Evolutionary conservation across 192 early-diverging fungal species (phyloP).

Genomic region (Allomyces arbusculus): DNA sequence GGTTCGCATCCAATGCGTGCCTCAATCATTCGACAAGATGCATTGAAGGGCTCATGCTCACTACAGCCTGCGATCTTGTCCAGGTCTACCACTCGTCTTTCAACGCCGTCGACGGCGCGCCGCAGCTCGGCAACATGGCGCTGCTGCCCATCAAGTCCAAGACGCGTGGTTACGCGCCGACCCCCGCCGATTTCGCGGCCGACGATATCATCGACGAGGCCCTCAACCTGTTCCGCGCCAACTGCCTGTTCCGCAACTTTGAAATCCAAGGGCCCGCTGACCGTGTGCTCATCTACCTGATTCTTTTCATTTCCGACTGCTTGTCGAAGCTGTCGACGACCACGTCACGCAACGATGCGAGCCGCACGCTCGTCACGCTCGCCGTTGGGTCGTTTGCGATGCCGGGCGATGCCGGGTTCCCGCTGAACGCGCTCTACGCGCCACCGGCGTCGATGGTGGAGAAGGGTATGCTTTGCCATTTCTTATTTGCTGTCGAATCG

Average conservation of each 20-base stretch:
- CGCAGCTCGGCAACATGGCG: conserved; percentile 60
- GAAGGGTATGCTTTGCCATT: conserved; percentile 29
- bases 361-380: conserved; percentile 55
- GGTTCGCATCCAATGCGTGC: background rate
- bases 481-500: too few species aligned
- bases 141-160: conserved; percentile 80
- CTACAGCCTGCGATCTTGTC: background rate
- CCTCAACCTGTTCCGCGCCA: conserved; percentile 80
- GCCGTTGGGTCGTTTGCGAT: conserved; percentile 79
- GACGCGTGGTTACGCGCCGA: conserved; percentile 59
- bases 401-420: conserved; percentile 82
- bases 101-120: conserved; percentile 36
- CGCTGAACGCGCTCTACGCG: conserved; percentile 75
- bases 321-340: conserved; percentile 39
- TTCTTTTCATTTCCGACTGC: conserved; percentile 77
- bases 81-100: conserved; percentile 77
- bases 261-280: conserved; percentile 89
- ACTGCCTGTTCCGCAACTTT: conserved; percentile 97
- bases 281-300: conserved; percentile 83
- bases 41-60: background rate
- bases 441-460: conserved; percentile 46
- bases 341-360: conserved; percentile 45
- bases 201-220: conserved; percentile 93
- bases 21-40: background rate
- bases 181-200: conserved; percentile 24